These are phyloP conservation scores for Aspergillus homomorphus DNA, from an alignment of 495 filamentous ascomycete genomes.

Conservation along the genomic window DNA sequence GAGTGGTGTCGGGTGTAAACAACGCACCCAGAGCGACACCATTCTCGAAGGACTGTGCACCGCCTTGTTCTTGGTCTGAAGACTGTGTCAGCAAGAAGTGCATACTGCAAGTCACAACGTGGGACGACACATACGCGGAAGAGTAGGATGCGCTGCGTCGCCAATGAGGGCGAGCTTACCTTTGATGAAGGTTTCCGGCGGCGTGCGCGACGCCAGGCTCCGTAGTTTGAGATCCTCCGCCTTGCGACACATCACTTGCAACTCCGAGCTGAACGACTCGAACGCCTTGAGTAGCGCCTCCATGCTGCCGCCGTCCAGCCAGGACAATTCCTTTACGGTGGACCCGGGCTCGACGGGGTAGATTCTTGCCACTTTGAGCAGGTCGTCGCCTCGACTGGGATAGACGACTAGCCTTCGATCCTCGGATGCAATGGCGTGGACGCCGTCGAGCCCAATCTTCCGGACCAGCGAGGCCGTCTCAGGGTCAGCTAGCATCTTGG, in stretches of 20 bases:
- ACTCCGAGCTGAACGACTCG: conserved; percentile 15
- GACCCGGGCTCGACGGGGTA: conserved; percentile 22
- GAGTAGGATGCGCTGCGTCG: conserved; percentile 46
- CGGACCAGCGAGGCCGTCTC: conserved; percentile 26
- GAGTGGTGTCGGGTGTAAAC: conserved; percentile 15
- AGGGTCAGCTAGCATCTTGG: conserved; percentile 32
- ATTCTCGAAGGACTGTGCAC: conserved; percentile 47
- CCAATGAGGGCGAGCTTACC: conserved; percentile 46
- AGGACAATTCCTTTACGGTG: conserved; percentile 7
- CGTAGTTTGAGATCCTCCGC: conserved; percentile 49
- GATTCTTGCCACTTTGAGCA: conserved; percentile 46
- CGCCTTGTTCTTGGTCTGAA: conserved; percentile 47
- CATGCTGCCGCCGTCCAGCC: conserved; percentile 13
- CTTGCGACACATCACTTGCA: conserved; percentile 21
- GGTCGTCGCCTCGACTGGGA: conserved; percentile 39
- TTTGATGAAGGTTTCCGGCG: conserved; percentile 31
- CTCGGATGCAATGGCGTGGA: conserved; percentile 23
- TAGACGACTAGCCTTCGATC: conserved; percentile 42
- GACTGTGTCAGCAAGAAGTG: neutral
- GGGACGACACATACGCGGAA: conserved; percentile 28
- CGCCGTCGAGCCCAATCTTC: conserved; percentile 26
- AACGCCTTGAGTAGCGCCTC: conserved; percentile 23
- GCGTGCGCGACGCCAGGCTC: conserved; percentile 42
- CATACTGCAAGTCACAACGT: neutral
- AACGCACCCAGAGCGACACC: conserved; percentile 38